Base-by-base conservation (phyloP, 2,329 filamentous ascomycete genomes). In the Herpotrichia juniperi region DNA sequence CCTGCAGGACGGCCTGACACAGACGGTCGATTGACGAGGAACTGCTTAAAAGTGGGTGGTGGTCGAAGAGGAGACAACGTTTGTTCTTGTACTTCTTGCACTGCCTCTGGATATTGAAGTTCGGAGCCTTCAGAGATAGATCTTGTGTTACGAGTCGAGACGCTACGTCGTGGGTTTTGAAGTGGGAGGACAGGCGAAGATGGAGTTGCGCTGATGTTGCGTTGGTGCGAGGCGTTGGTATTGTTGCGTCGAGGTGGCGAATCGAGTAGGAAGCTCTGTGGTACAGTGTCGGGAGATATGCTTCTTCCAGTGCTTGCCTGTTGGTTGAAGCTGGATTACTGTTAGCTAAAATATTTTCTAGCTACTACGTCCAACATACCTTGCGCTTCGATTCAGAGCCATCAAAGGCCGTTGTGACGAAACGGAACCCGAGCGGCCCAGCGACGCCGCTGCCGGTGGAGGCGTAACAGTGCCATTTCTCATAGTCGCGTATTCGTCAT, bases 21-120 rank as follows among this genome's bases (percentile, higher is more conserved):
- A 6, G 69, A 69, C 4, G 68, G 68, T 17, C 72, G 66, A 56
- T 71, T 73, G 32, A 62, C 67, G 31, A 74, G 65, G 56, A 74
- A 74, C 44, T 74, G 70, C 31, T 69, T 67, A 61, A 74, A 74
- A 12, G 69, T 68, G 11, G 71, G 71, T n/a, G 71, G 66, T 3
- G 70, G 62, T 2, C 68, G 69, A 6, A 65, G 53, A 34, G 59
- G 53, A 50, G 64, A 48, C 22, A 57, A 19, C 28, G 51, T 48
- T 14, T 49, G 61, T 37, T 66, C 58, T 37, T 52, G 53, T 14
- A 58, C 50, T 37, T 66, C 58, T 39, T 51, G 53, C 14, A 57
- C 51, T 25, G 58, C 50, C 35, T 63, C 56, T 4, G 59, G 48
- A 42, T 64, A 70, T 17, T 52, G 56, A n/a, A 69, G 51, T 19